These are phyloP conservation scores for Malassezia japonica DNA, from an alignment of 1,284 basidiomycete species.

Conservation along the genomic window DNA sequence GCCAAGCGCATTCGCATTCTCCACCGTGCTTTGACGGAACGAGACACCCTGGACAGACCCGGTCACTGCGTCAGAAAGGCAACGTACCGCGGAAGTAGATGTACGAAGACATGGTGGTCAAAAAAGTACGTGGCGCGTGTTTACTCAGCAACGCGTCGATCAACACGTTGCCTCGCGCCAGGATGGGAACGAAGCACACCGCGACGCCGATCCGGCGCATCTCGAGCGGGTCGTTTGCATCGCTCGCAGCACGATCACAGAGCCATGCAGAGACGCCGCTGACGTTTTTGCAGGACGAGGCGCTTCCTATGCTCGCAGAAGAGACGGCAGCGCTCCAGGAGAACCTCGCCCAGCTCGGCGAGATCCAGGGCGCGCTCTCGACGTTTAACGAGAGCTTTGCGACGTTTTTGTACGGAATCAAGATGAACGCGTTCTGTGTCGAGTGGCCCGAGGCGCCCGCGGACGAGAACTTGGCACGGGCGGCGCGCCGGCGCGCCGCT, in stretches of 20 bases:
- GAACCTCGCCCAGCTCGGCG: conserved; percentile 64
- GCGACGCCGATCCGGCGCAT: conserved; percentile 72
- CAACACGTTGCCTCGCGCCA: neutral
- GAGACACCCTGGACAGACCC: conserved; percentile 16
- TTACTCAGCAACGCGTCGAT: conserved; percentile 10
- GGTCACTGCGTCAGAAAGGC: conserved; percentile 1
- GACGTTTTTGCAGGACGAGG: conserved; percentile 67
- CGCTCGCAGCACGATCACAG: conserved; percentile 57
- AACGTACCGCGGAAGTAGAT: conserved; percentile 18
- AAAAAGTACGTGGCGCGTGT: neutral
- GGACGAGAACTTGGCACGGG: neutral
- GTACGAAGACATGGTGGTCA: conserved; percentile 11
- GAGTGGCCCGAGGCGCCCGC: conserved; percentile 67
- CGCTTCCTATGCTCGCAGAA: conserved; percentile 73
- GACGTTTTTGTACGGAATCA: conserved; percentile 78
- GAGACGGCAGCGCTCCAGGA: conserved; percentile 69
- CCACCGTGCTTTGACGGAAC: conserved; percentile 14
- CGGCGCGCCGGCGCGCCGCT: too few species aligned
- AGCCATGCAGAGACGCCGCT: conserved; percentile 67
- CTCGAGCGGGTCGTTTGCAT: conserved; percentile 79
- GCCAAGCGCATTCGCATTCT: conserved; percentile 10
- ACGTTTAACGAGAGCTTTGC: conserved; percentile 89
- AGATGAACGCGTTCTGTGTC: conserved; percentile 84
- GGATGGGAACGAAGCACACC: conserved; percentile 33
- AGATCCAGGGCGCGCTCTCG: conserved; percentile 64